Evolutionary conservation across 352 stramenopile species (phyloP).

Genomic region (Phytophthora uliginosa): DNA sequence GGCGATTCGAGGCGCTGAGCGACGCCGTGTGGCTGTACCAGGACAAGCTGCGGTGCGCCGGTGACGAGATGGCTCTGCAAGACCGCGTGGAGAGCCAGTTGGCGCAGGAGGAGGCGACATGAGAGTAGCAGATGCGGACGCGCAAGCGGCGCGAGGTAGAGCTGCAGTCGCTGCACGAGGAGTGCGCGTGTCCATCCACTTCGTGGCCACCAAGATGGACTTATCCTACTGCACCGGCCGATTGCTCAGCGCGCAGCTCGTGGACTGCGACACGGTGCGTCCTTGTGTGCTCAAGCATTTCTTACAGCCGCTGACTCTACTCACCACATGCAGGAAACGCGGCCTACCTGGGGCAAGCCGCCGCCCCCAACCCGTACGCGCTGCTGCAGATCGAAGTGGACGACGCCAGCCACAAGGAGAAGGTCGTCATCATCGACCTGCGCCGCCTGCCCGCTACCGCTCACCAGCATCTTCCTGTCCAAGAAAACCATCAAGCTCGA

Average conservation of each 20-base stretch:
- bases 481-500: slow-evolving; percentile 77
- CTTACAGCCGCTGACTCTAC: not conserved
- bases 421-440: slow-evolving; percentile 82
- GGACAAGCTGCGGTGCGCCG: too few species aligned
- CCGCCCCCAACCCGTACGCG: slow-evolving; percentile 52
- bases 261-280: slow-evolving; percentile 81
- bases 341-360: slow-evolving; percentile 60
- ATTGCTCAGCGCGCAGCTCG: slow-evolving; percentile 56
- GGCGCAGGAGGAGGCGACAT: too few species aligned
- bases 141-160: too few species aligned
- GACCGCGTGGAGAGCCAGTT: too few species aligned
- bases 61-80: too few species aligned
- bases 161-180: too few species aligned
- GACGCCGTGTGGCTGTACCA: too few species aligned
- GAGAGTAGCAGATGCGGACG: too few species aligned
- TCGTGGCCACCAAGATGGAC: slow-evolving; percentile 55
- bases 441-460: slow-evolving; percentile 55
- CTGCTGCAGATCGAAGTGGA: slow-evolving; percentile 77
- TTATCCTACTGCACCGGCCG: slow-evolving; percentile 62
- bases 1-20: too few species aligned
- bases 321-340: slow-evolving; percentile 61
- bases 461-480: slow-evolving; percentile 70
- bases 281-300: slow-evolving; percentile 16
- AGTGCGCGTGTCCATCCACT: slow-evolving; percentile 48
- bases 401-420: slow-evolving; percentile 53